Evolutionary conservation across 2,329 filamentous ascomycete species (phyloP), one percentile per base, ranked within the genome.

Genomic region (Leptographium radiaticola): DNA sequence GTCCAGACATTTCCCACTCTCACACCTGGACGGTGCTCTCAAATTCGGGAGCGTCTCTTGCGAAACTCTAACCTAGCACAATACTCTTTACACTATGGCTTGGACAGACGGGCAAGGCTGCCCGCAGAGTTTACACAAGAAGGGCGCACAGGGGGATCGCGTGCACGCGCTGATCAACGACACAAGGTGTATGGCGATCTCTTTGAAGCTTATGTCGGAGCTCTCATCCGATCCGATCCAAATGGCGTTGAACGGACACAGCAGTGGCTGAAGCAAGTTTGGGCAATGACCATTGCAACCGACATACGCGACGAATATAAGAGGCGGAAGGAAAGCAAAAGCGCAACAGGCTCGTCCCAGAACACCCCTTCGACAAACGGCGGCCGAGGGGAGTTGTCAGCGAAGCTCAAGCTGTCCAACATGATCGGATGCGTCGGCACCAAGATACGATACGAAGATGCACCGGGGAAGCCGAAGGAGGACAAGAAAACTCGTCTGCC

Each of bases 191-290:
- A 86, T 54, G 90, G 84, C 10, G 91, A 97, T 64, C 76, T 96
- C 18, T 94, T 96, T 62, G 91, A 97, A 66, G 86, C 91, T 0
- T 96, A 94, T 61, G 80, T 95, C 16, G 90, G 86, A 10, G 90
- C 86, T 4, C 69, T 90, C 7, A 77, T 95, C 38, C 70, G 88
- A 2, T 82, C 84, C 1, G 79, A 89, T 61, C 74, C 80, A 0
- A 67, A 70, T 4, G 89, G 90, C 1, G 76, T 85, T 48, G 58
- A 67, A 9, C 74, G 73, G 2, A 83, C 78, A 2, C 75, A 84
- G 51, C 65, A 74, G 15, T 97, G 89, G 89, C 70, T 96, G 47
- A 83, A 80, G 51, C 70, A 75, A 9, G 71, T 96, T 1, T 96
- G 89, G 89, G 76, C 77, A 5, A 79, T 74, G 48, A 80, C 78